Base-by-base conservation (phyloP, 176 grass and related monocot genomes). In the Oryza brachyantha region DNA sequence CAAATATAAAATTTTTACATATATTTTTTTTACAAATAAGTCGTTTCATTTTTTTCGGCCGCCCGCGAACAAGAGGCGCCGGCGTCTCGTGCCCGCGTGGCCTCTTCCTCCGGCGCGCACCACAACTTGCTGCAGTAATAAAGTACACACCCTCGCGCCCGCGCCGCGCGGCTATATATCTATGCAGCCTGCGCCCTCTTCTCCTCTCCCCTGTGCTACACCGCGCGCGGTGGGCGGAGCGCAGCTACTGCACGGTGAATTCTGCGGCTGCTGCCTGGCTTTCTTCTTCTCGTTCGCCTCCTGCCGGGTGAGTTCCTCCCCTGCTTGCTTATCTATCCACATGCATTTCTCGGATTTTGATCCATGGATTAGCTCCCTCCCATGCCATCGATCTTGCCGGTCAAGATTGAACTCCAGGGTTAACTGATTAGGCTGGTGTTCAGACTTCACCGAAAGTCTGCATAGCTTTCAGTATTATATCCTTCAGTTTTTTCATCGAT, bases 51-150 rank as follows among this genome's bases (percentile, higher is more conserved):
- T n/a, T n/a, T n/a, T n/a, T n/a, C 41, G 17, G 5, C 17, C 39
- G 46, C 46, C 11, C 41, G 41, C 12, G 48, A 65, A 65, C 61
- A 61, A 75, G 84, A 86, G 84, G 73, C 45, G 68, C 35, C 57
- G 28, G 57, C 65, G 2, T 9, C 22, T 63, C 69, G 29, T 40
- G 70, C 24, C 69, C 13, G 25, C 75, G 68, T 79, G 76, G 64
- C 81, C 63, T 32, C 76, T 61, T 59, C 45, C 59, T 74, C 29
- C 58, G 13, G 31, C 5, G 7, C 77, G 57, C 43, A 48, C 85
- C 85, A 79, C 74, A 21, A 35, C 81, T 79, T 79, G 36, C 45
- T 21, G 13, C 43, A n/a, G 14, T 52, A 52, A 52, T n/a, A 57
- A 57, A 57, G 21, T 57, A 57, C 52, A 2, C 52, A 5, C 3